Conservation (phyloP, 2,329 filamentous ascomycete genomes). For the Neofusicoccum parvum region DNA sequence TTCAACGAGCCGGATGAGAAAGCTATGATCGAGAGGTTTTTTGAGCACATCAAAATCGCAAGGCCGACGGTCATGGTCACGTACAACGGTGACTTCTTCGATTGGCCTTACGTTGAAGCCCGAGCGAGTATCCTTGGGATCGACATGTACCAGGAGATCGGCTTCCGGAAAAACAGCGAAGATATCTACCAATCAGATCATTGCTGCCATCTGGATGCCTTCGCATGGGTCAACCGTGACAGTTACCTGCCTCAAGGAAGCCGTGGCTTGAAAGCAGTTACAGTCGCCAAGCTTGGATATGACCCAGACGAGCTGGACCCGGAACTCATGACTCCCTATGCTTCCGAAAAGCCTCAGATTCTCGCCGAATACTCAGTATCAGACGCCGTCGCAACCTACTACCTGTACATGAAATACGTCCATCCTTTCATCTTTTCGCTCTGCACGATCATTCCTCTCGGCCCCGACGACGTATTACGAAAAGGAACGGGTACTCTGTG, state of each 20-base stretch:
- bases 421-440: slow-evolving; percentile 99
- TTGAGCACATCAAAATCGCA: slow-evolving; percentile 91
- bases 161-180: slow-evolving; percentile 91
- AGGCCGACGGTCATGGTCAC: slow-evolving; percentile 96
- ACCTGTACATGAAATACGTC: slow-evolving; percentile 99
- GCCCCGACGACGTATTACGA: slow-evolving; percentile 86
- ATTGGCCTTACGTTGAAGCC: slow-evolving; percentile 98
- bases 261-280: slow-evolving; percentile 95
- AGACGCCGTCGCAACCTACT: slow-evolving; percentile 97
- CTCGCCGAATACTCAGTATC: slow-evolving; percentile 98
- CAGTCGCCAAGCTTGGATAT: slow-evolving; percentile 95
- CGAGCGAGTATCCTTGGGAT: slow-evolving; percentile 92
- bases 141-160: slow-evolving; percentile 99
- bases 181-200: slow-evolving; percentile 97
- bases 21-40: slow-evolving; percentile 84
- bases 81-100: slow-evolving; percentile 99
- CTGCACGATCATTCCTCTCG: slow-evolving; percentile 92
- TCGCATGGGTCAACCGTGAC: slow-evolving; percentile 98
- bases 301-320: slow-evolving; percentile 97
- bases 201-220: slow-evolving; percentile 98
- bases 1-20: slow-evolving; percentile 98
- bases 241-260: slow-evolving; percentile 97
- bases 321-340: slow-evolving; percentile 90
- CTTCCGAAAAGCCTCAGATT: slow-evolving; percentile 86
- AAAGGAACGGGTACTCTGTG: slow-evolving; percentile 99